Conservation (phyloP, 2,329 filamentous ascomycete genomes). For the Colletotrichum tropicale region DNA sequence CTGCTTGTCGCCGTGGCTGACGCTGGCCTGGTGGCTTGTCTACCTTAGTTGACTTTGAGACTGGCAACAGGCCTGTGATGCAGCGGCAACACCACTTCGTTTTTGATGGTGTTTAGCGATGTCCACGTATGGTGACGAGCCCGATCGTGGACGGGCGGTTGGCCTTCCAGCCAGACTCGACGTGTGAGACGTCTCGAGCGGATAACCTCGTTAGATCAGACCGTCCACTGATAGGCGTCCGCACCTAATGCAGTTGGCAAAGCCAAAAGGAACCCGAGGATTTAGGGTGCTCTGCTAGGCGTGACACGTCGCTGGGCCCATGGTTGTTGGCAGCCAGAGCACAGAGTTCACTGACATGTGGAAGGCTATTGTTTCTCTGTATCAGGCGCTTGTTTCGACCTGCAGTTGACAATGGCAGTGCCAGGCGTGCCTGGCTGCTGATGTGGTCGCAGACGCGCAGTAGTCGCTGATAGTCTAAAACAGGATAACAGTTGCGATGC, state of each 20-base stretch:
- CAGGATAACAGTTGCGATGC: not conserved
- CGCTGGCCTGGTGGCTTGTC: not conserved
- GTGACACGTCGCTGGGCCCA: constrained; percentile 6
- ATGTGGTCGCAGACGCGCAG: not conserved
- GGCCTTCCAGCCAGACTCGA: not conserved
- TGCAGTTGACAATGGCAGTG: not conserved
- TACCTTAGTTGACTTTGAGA: not conserved
- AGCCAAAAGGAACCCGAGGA: not conserved
- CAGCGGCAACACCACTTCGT: not conserved
- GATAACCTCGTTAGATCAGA: not conserved
- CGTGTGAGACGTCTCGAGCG: constrained; percentile 15
- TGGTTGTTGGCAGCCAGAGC: not conserved
- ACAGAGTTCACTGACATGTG: constrained; percentile 1
- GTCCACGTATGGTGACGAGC: not conserved
- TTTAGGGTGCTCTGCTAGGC: not conserved
- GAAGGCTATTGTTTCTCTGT: not conserved
- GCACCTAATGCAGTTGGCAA: not conserved
- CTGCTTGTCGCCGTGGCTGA: not conserved
- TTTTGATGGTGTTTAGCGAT: not conserved
- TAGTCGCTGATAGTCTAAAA: not conserved
- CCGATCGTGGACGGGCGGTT: not conserved
- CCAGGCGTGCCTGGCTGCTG: not conserved
- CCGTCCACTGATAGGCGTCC: not conserved
- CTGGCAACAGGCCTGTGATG: not conserved
- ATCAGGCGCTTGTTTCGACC: constrained; percentile 14